Evolutionary conservation across 2,329 filamentous ascomycete genomes (phyloP).

Genomic region (Stylonectria norvegica): DNA sequence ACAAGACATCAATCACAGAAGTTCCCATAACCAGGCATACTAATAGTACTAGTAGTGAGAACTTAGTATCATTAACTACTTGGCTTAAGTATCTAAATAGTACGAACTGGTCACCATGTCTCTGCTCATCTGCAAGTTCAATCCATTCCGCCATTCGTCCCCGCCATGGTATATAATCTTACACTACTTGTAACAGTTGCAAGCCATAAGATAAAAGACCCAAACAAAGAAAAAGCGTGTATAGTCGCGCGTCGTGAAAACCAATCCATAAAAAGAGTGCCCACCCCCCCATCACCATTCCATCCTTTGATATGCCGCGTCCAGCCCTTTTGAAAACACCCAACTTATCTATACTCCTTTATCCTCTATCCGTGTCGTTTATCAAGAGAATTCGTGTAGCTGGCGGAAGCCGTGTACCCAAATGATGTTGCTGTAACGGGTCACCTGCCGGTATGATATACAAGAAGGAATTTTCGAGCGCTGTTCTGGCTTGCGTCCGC

Average conservation of each 20-base stretch:
- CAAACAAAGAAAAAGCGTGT: conserved; percentile 1
- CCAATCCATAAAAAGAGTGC: background rate
- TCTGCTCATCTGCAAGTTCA: too few relatives aligned
- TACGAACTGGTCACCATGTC: too few relatives aligned
- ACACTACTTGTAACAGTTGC: conserved; percentile 8
- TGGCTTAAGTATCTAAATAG: too few relatives aligned
- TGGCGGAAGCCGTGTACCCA: conserved; percentile 17
- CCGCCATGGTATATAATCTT: conserved; percentile 15
- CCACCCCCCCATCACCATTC: background rate
- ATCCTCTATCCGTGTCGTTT: conserved; percentile 27
- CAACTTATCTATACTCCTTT: conserved; percentile 22
- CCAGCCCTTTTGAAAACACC: conserved; percentile 2
- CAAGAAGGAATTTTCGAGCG: conserved; percentile 19
- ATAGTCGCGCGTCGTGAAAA: background rate
- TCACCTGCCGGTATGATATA: conserved; percentile 26
- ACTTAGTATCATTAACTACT: too few relatives aligned
- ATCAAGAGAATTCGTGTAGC: conserved; percentile 21
- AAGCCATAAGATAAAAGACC: conserved; percentile 2
- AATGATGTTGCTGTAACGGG: conserved; percentile 15
- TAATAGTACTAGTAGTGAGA: too few relatives aligned
- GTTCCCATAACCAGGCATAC: too few relatives aligned
- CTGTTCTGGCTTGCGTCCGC: too few relatives aligned
- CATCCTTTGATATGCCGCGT: conserved; percentile 4
- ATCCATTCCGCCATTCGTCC: background rate
- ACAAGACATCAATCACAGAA: background rate